Evolutionary conservation across 148 eudicot genomes (phyloP), one percentile per base, ranked within the genome.

Genomic region (Rhododendron williamsianum): DNA sequence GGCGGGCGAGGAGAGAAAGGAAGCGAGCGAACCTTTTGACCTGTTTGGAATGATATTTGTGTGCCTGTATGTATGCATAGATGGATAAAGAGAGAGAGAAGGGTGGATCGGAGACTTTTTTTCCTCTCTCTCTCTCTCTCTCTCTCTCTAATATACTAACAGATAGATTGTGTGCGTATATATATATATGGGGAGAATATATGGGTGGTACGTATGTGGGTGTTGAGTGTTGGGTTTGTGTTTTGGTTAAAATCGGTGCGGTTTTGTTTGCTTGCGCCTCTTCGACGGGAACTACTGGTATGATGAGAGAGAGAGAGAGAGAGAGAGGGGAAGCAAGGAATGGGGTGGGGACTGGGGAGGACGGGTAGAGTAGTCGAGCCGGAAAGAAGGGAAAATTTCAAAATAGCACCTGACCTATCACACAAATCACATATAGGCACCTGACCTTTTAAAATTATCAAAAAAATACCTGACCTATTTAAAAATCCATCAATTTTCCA

Each of bases 281-380:
- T 65, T 33, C 60, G 81, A 56, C 73, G 54, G 87, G 56, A 35
- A 86, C 74, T 86, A 35, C 79, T 86, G 86, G 33, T 41, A 85
- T 11, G 74, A 69, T 13, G 83, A 88, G 67, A 86, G 79, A 85
- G 23, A 45, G 46, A 86, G 71, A 35, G 74, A 60, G 65, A 56
- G 23, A 45, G 81, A 86, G 93, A 82, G 85, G 48, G 83, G 86
- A 84, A 49, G 91, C 16, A 80, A 82, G 88, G 93, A 82, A 86
- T 63, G 83, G 86, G 82, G 52, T 41, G 45, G 91, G 15, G n/a
- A 4, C 46, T 6, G 45, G 91, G 15, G n/a, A 4, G 82, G 16
- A 19, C 4, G 4, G 80, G 12, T 87, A 73, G 91, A 92, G 91
- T 93, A 82, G 92, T 58, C 85, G 82, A 89, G 84, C 91, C 87